Conservation (phyloP, 768 basidiomycete species). For the Floccularia luteovirens region DNA sequence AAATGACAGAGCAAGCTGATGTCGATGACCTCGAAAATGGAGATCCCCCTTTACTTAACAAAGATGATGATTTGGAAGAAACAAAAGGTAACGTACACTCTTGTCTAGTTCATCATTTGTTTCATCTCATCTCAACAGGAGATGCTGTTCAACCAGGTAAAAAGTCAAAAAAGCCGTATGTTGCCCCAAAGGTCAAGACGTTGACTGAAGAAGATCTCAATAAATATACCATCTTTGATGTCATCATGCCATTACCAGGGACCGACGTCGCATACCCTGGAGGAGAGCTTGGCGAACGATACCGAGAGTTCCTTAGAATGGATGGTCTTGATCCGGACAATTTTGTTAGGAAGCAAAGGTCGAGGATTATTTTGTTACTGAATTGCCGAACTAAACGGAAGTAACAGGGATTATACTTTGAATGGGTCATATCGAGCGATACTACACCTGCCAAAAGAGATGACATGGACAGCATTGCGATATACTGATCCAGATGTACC, state of each 20-base stretch:
- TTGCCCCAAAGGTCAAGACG: conserved; percentile 66
- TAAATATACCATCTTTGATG: conserved; percentile 86
- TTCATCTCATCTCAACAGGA: conserved; percentile 11
- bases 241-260: conserved; percentile 96
- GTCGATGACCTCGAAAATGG: conserved; percentile 21
- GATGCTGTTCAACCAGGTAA: conserved; percentile 17
- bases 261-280: conserved; percentile 91
- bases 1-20: conserved; percentile 23
- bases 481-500: conserved; percentile 94
- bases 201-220: conserved; percentile 71
- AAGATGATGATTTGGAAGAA: conserved; percentile 13
- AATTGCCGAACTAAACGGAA: conserved; percentile 3
- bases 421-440: conserved; percentile 93
- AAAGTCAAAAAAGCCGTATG: conserved; percentile 47
- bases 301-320: conserved; percentile 68
- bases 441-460: conserved; percentile 72
- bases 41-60: conserved; percentile 23
- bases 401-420: conserved; percentile 78
- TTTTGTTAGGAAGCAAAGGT: conserved; percentile 88
- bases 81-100: conserved; percentile 13
- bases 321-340: conserved; percentile 91
- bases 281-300: conserved; percentile 79
- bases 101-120: conserved; percentile 1
- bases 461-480: conserved; percentile 75
- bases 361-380: conserved; percentile 13